Evolutionary conservation across 2,329 filamentous ascomycete species (phyloP).

Genomic region (Pleurostoma richardsiae): DNA sequence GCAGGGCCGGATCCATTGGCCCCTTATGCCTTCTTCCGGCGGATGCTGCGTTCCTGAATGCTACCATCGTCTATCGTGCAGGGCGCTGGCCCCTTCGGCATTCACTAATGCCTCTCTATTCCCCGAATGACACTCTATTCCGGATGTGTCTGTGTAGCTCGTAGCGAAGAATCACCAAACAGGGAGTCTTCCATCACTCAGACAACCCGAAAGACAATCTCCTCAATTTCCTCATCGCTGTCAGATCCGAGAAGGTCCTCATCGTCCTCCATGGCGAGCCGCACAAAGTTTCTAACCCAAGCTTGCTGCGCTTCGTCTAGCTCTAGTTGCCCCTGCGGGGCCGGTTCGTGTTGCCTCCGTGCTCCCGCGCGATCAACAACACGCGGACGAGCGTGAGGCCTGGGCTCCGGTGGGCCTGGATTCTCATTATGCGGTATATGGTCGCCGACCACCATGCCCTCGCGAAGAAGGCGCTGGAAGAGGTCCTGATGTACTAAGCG

Average conservation of each 20-base stretch:
- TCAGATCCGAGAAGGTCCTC: slow-evolving; percentile 37
- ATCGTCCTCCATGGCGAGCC: slow-evolving; percentile 46
- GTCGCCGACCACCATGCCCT: too few relatives aligned
- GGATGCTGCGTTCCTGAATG: neutral
- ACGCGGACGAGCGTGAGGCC: too few relatives aligned
- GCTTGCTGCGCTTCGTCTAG: slow-evolving; percentile 42
- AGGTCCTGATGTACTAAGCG: too few relatives aligned
- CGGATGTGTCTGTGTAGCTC: too few relatives aligned
- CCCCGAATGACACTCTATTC: too few relatives aligned
- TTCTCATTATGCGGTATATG: too few relatives aligned
- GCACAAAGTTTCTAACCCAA: slow-evolving; percentile 51
- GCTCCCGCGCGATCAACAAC: too few relatives aligned
- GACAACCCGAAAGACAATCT: slow-evolving; percentile 3
- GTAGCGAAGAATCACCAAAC: too few relatives aligned
- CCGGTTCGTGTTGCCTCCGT: neutral
- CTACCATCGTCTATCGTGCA: neutral
- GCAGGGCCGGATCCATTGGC: neutral
- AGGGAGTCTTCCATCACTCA: too few relatives aligned
- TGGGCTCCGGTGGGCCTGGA: too few relatives aligned
- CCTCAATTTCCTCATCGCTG: slow-evolving; percentile 7
- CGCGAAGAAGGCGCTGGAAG: too few relatives aligned
- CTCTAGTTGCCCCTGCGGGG: slow-evolving; percentile 12
- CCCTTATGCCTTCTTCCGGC: neutral
- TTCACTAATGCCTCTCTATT: too few relatives aligned
- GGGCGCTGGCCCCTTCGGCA: neutral